Percentiles rank a stretch among this genome's conserved stretches.
Conservation (phyloP, 371 early-diverging fungal species). For the Mucor mucedo region DNA sequence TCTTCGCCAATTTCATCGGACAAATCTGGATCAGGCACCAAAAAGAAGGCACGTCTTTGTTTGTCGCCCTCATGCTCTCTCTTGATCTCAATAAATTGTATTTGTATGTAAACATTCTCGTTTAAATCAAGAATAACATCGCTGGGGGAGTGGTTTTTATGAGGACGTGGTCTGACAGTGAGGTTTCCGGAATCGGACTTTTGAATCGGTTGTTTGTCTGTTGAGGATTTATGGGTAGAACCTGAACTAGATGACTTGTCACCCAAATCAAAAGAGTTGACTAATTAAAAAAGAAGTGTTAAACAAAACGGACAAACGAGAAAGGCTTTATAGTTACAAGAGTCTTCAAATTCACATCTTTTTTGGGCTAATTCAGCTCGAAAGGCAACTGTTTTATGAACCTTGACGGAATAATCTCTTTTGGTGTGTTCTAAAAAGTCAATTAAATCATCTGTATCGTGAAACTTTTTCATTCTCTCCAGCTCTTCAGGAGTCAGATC, state of each 20-base stretch:
- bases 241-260: background rate
- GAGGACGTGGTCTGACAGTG: constrained; percentile 8
- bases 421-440: constrained; percentile 48
- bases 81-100: constrained; percentile 21
- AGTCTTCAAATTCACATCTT: constrained; percentile 8
- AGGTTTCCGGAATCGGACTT: constrained; percentile 13
- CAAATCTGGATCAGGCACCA: constrained; percentile 53
- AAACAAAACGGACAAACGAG: no score
- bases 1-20: constrained; percentile 56
- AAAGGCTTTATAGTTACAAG: background rate
- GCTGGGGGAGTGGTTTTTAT: constrained; percentile 8
- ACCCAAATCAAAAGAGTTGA: constrained; percentile 14
- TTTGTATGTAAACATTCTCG: constrained; percentile 47
- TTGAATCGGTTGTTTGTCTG: constrained; percentile 1
- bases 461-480: constrained; percentile 20
- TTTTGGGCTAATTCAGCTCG: constrained; percentile 6
- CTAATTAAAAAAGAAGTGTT: constrained; percentile 9
- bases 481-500: constrained; percentile 37
- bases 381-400: constrained; percentile 46
- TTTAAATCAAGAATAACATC: constrained; percentile 43
- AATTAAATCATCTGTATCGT: constrained; percentile 48
- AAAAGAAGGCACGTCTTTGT: constrained; percentile 34
- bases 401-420: constrained; percentile 45
- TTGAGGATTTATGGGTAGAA: background rate
- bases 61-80: constrained; percentile 23